phyloP scores from a whole-genome alignment of 129 eudicot genomes.

The Flaveria sonorensis region DNA sequence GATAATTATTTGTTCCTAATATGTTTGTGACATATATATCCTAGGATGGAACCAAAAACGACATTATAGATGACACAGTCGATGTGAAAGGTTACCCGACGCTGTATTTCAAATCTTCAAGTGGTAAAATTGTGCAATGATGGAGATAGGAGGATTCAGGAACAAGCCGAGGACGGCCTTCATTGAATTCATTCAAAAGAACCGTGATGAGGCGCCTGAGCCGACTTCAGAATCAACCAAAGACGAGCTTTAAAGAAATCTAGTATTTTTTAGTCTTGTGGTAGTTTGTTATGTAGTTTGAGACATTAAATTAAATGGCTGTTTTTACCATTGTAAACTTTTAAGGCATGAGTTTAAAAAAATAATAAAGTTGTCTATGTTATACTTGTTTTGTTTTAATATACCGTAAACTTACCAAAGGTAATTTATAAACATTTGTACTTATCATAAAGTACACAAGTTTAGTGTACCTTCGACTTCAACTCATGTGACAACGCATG shows the following conservation, averaged over 20 bases:
- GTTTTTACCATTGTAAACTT: conserved; percentile 7
- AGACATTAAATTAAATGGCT: conserved; percentile 8
- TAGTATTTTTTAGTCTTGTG: background rate
- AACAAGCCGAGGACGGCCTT: too few species aligned
- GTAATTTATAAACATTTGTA: too few species aligned
- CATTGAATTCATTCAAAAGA: conserved; percentile 62
- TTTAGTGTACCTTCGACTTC: too few species aligned
- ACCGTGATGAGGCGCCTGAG: conserved; percentile 40
- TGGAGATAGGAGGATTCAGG: conserved; percentile 80
- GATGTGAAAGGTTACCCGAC: conserved; percentile 83
- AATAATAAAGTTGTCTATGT: background rate
- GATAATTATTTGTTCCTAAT: background rate
- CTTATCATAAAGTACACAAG: too few species aligned
- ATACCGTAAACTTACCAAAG: background rate
- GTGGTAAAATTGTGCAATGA: conserved; percentile 52
- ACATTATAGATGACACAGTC: conserved; percentile 51
- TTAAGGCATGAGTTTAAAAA: background rate
- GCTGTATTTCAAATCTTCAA: conserved; percentile 63
- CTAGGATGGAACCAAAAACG: conserved; percentile 92
- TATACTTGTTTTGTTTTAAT: background rate
- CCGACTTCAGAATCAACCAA: conserved; percentile 31
- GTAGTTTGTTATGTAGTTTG: conserved; percentile 29
- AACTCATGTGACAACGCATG: too few species aligned
- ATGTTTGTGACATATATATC: background rate
- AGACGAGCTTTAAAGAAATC: conserved; percentile 56